A percentile compares a stretch with the other conserved stretches of the same genome.
phyloP scores from a whole-genome alignment of 164 flowering plant species.

The Vitis amurensis region DNA sequence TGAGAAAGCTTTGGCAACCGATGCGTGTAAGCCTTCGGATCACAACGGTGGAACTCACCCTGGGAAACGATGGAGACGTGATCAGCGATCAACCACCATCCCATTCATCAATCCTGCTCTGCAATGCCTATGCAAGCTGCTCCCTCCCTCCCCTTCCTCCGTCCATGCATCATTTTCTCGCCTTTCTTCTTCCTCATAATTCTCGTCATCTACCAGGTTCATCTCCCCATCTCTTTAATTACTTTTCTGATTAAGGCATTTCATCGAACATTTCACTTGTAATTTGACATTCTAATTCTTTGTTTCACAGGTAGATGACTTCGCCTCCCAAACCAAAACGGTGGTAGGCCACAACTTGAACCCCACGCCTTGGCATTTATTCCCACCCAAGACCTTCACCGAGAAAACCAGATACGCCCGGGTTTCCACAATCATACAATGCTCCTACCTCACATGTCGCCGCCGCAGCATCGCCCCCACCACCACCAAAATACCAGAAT shows the following conservation, averaged over 20 bases:
- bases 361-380: constrained; percentile 93
- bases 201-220: constrained; percentile 47
- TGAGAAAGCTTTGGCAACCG: no score
- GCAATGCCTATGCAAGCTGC: constrained; percentile 4
- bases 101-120: no score
- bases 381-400: constrained; percentile 45
- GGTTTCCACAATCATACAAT: constrained; percentile 57
- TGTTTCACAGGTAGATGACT: constrained; percentile 40
- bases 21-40: no score
- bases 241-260: constrained; percentile 14
- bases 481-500: neutral
- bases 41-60: no score
- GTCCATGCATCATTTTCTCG: constrained; percentile 23
- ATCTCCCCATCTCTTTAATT: neutral
- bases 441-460: constrained; percentile 59
- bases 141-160: constrained; percentile 25
- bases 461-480: constrained; percentile 1
- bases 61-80: no score
- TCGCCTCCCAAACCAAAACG: constrained; percentile 56
- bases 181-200: constrained; percentile 41
- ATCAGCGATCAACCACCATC: no score
- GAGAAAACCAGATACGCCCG: constrained; percentile 30
- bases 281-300: no score
- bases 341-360: constrained; percentile 79
- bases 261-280: constrained; percentile 17